Evolutionary conservation across 352 stramenopile genomes (phyloP), one percentile per base, ranked within the genome.

Genomic region (Pythium dissimile): DNA sequence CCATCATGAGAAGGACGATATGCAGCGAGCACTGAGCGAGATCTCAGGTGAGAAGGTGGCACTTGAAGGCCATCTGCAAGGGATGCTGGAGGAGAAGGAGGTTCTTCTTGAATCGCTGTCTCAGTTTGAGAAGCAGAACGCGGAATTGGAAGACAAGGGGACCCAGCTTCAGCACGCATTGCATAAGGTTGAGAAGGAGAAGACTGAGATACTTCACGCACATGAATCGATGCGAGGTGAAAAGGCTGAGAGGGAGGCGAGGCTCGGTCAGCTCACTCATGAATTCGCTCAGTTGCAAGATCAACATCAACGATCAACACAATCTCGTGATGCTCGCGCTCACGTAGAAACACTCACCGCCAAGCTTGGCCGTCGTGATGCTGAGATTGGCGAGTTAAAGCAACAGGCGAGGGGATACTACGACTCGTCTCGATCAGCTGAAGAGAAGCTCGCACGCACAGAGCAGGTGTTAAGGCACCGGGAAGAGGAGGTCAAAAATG

Each of bases 1-100:
- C 21, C 64, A 70, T 49, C 65, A 71, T 16, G 81, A 92, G 38
- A 92, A 88, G 46, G 79, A 89, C 56, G 77, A 83, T 10, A 39
- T 79, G 47, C 84, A 72, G 23, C 73, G 73, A 21, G 81, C 72
- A 8, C 59, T 88, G 20, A 59, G 66, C 34, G 55, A 64, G 0
- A 48, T 88, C 7, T 63, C 66, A n/a, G 70, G 67, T 2, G 76
- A 90, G 44, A 88, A 86, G 35, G 46, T 72, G 3, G 54, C 64
- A 12, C 45, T 88, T 15, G 79, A 89, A 52, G 63, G 61, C 27
- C 77, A 91, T 54, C 21, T 87, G 30, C 63, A 65, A 24, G 54
- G 54, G 8, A 52, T 71, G 28, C 39, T 55, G 16, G 69, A 69
- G 24, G 70, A 77, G 28, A 75, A 72, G 26, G 66, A 69, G 58